A percentile compares a stretch with the other conserved stretches of the same genome.
Evolutionary conservation across 192 early-diverging fungal species (phyloP).

Genomic region (Allomyces macrogynus): DNA sequence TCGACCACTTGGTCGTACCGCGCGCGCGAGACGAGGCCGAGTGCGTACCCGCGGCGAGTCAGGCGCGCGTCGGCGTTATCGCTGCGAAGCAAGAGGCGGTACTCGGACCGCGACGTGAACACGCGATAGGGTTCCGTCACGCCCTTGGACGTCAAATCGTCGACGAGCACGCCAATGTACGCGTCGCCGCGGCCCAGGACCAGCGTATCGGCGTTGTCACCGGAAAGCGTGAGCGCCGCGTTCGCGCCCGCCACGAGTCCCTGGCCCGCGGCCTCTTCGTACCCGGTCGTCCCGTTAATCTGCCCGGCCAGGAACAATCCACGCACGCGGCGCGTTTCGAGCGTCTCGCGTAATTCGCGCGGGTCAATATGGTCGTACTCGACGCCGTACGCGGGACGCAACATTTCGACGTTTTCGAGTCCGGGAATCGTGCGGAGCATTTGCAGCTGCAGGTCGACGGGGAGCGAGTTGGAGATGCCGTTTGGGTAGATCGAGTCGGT

Average conservation of each 20-base stretch:
- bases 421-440: slow-evolving; percentile 52
- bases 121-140: slow-evolving; percentile 66
- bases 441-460: slow-evolving; percentile 48
- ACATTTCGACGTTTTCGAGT: slow-evolving; percentile 50
- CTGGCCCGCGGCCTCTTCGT: slow-evolving; percentile 65
- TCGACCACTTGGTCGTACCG: slow-evolving; percentile 17
- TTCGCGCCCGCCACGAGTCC: slow-evolving; percentile 61
- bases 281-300: slow-evolving; percentile 76
- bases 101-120: slow-evolving; percentile 66
- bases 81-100: slow-evolving; percentile 47
- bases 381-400: slow-evolving; percentile 60
- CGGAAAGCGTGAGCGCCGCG: slow-evolving; percentile 22
- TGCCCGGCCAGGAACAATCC: slow-evolving; percentile 65
- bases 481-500: slow-evolving; percentile 60
- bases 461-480: slow-evolving; percentile 67
- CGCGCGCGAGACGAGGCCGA: slow-evolving; percentile 14
- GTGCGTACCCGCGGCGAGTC: slow-evolving; percentile 30
- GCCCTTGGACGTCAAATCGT: slow-evolving; percentile 61
- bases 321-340: slow-evolving; percentile 57
- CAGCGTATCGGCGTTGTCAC: no score
- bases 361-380: slow-evolving; percentile 73
- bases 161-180: slow-evolving; percentile 62
- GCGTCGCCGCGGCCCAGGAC: slow-evolving; percentile 51
- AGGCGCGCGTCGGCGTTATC: slow-evolving; percentile 62
- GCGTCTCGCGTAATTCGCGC: slow-evolving; percentile 45